Conservation (phyloP, 768 basidiomycete species). For the Favolaschia claudopus region DNA sequence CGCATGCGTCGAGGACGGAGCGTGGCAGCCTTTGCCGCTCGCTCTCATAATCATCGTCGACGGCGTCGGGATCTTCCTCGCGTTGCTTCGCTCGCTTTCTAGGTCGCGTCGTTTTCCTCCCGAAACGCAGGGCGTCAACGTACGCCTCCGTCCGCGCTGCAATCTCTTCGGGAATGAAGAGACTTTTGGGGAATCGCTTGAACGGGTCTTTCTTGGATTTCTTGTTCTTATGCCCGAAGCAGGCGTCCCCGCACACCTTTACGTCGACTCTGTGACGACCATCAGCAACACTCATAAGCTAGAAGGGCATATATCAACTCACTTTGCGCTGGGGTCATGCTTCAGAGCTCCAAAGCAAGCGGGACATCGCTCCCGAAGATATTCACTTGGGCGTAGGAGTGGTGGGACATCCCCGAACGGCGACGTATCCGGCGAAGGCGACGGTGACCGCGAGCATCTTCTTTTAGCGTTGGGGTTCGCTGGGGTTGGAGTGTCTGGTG, state of each 20-base stretch:
- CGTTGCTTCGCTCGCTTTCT: not conserved
- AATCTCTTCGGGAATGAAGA: constrained; percentile 10
- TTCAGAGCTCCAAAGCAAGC: no score
- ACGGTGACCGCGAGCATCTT: no score
- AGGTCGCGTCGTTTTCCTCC: not conserved
- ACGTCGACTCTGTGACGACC: constrained; percentile 19
- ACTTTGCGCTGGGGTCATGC: no score
- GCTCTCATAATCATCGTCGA: not conserved
- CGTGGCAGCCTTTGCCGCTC: constrained; percentile 1
- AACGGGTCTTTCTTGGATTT: constrained; percentile 1
- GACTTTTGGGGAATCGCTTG: constrained; percentile 8
- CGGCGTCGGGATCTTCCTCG: not conserved
- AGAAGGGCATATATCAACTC: no score
- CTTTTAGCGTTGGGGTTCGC: no score
- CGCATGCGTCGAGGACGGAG: constrained; percentile 17
- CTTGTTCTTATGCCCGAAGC: constrained; percentile 25
- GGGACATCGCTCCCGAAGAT: no score
- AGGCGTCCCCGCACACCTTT: constrained; percentile 25
- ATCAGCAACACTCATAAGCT: no score
- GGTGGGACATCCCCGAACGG: no score
- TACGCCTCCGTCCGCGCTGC: not conserved
- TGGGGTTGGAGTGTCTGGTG: no score
- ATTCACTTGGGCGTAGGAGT: no score
- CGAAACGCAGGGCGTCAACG: not conserved
- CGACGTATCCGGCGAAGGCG: no score